phyloP scores from a whole-genome alignment of 495 filamentous ascomycete species.

The Hypoxylon fuscum region DNA sequence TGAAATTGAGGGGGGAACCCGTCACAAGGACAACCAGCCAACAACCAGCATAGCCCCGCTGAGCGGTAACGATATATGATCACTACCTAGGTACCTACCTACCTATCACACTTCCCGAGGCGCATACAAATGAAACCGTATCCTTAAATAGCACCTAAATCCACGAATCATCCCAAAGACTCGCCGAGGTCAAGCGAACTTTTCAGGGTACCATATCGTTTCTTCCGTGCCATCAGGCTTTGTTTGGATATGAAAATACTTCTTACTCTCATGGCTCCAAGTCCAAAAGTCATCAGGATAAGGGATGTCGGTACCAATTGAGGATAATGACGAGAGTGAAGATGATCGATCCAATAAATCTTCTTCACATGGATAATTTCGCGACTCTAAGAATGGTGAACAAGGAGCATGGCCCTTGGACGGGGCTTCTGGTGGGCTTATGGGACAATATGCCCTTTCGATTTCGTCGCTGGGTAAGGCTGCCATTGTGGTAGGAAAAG shows the following conservation, averaged over 20 bases:
- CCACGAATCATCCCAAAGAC: too few species aligned
- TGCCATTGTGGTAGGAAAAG: not conserved
- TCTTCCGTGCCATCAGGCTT: not conserved
- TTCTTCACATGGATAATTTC: not conserved
- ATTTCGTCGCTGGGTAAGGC: not conserved
- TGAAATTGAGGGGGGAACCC: too few species aligned
- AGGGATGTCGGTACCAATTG: not conserved
- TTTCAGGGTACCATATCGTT: constrained; percentile 3
- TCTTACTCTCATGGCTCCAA: not conserved
- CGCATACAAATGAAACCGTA: too few species aligned
- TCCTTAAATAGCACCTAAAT: too few species aligned
- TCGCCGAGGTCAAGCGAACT: too few species aligned
- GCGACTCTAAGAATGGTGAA: not conserved
- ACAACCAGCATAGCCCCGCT: too few species aligned
- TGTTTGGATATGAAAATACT: constrained; percentile 1
- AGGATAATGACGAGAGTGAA: not conserved
- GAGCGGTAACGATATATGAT: too few species aligned
- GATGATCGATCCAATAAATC: not conserved
- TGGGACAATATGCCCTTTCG: not conserved
- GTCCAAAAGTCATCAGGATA: constrained; percentile 6
- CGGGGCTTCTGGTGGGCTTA: not conserved
- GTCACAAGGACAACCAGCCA: too few species aligned
- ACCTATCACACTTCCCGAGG: too few species aligned
- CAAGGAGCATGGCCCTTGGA: not conserved
- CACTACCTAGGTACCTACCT: too few species aligned